These are phyloP conservation scores for Mortierella sp. DNA, from an alignment of 371 early-diverging fungal genomes.

Conservation along the genomic window DNA sequence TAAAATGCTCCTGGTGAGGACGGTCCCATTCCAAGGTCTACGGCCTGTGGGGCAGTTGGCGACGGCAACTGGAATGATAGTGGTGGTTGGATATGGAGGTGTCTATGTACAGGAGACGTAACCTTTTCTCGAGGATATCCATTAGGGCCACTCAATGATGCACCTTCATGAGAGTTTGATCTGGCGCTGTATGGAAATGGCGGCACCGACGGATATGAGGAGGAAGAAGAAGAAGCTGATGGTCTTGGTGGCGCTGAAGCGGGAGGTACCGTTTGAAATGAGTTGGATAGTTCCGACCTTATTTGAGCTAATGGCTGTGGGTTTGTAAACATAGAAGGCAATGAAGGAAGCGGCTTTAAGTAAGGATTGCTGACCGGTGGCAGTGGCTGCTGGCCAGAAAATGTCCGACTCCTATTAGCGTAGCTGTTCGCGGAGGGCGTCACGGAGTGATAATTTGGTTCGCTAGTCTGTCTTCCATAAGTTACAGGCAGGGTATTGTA, in stretches of 20 bases:
- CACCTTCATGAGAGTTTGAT: background rate
- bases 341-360: conserved; percentile 10
- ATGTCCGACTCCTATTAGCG: background rate
- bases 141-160: background rate
- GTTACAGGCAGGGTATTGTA: conserved; percentile 8
- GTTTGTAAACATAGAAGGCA: background rate
- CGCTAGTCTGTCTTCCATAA: conserved; percentile 8
- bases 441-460: background rate
- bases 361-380: background rate
- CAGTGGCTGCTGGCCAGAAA: background rate
- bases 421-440: background rate
- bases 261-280: background rate
- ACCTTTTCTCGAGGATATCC: conserved; percentile 29
- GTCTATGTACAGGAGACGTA: background rate
- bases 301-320: background rate
- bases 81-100: conserved; percentile 21
- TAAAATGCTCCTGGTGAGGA: conserved; percentile 15
- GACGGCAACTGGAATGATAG: conserved; percentile 10
- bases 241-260: background rate
- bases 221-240: background rate
- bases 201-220: background rate
- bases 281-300: background rate
- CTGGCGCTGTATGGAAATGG: background rate
- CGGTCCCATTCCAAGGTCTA: conserved; percentile 35
- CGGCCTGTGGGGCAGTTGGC: conserved; percentile 38